phyloP scores from a whole-genome alignment of 1,139 yeast genomes.

The Yamadazyma kanchanaburiensis region DNA sequence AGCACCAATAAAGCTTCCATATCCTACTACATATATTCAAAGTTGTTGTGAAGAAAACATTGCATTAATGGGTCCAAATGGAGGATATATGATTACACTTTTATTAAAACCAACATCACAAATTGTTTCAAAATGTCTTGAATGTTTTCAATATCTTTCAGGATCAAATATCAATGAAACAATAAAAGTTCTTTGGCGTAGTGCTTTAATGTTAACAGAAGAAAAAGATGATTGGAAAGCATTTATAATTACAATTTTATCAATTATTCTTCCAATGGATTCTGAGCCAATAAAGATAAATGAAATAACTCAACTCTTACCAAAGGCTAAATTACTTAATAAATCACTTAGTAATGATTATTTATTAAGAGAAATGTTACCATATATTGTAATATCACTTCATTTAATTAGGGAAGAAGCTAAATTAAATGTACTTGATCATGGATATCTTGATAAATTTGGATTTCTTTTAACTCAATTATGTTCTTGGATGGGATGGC shows the following conservation, averaged over 20 bases:
- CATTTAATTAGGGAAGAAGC: slow-evolving; percentile 79
- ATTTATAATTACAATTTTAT: slow-evolving; percentile 49
- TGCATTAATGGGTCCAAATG: slow-evolving; percentile 20
- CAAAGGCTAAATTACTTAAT: slow-evolving; percentile 34
- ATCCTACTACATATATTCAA: slow-evolving; percentile 17
- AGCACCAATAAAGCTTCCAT: slow-evolving; percentile 19
- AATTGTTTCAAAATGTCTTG: slow-evolving; percentile 41
- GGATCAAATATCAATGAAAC: slow-evolving; percentile 57
- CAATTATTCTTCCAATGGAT: slow-evolving; percentile 44
- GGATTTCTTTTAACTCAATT: slow-evolving; percentile 60
- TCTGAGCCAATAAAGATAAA: slow-evolving; percentile 18
- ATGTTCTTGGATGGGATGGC: slow-evolving; percentile 74
- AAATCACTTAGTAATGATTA: slow-evolving; percentile 27
- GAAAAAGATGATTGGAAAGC: slow-evolving; percentile 61
- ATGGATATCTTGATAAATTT: slow-evolving; percentile 33
- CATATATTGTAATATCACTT: slow-evolving; percentile 63
- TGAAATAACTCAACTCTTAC: slow-evolving; percentile 36
- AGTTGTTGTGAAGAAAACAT: slow-evolving; percentile 29
- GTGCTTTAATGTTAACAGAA: slow-evolving; percentile 45
- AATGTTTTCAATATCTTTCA: slow-evolving; percentile 51
- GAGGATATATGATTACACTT: slow-evolving; percentile 31
- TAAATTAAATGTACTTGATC: slow-evolving; percentile 51
- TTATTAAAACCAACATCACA: slow-evolving; percentile 45
- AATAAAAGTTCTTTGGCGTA: slow-evolving; percentile 63
- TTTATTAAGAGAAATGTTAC: slow-evolving; percentile 47